Evolutionary conservation across 2,329 filamentous ascomycete species (phyloP).

Genomic region (Colletotrichum tabaci): DNA sequence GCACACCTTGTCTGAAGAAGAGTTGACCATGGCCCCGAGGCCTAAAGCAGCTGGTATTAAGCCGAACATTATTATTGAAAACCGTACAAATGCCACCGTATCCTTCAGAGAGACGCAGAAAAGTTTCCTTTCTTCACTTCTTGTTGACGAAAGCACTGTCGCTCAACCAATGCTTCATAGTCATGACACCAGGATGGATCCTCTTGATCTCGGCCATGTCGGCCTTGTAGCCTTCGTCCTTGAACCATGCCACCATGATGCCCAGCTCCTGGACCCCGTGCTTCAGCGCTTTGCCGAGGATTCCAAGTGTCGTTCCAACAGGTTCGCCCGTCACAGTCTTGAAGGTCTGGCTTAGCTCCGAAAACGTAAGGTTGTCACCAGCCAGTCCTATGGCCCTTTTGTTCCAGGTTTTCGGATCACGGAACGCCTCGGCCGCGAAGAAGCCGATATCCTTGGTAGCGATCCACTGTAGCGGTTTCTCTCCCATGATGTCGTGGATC

Average conservation of each 20-base stretch:
- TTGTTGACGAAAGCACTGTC: constrained; percentile 25
- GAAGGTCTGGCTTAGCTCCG: constrained; percentile 12
- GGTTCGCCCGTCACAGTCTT: constrained; percentile 10
- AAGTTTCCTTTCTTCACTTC: too few species aligned
- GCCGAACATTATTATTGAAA: too few species aligned
- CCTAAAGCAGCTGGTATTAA: too few species aligned
- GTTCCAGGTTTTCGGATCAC: constrained; percentile 51
- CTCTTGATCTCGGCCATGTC: constrained; percentile 12
- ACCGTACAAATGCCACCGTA: too few species aligned
- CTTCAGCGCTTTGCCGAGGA: constrained; percentile 22
- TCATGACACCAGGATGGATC: constrained; percentile 12
- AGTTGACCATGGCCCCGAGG: too few species aligned
- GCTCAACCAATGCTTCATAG: constrained; percentile 23
- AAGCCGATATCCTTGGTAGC: constrained; percentile 61
- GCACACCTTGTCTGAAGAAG: too few species aligned
- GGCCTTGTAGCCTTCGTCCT: constrained; percentile 23
- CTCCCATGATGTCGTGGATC: constrained; percentile 44
- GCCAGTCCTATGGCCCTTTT: constrained; percentile 56
- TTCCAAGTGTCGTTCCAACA: not conserved
- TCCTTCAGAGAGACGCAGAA: too few species aligned
- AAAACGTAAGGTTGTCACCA: constrained; percentile 60
- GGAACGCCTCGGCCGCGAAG: constrained; percentile 61
- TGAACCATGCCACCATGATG: constrained; percentile 28
- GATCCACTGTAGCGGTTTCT: constrained; percentile 58
- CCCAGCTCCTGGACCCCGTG: constrained; percentile 6